phyloP scores from a whole-genome alignment of 2,329 filamentous ascomycete genomes.

The Paraphoma sp. region DNA sequence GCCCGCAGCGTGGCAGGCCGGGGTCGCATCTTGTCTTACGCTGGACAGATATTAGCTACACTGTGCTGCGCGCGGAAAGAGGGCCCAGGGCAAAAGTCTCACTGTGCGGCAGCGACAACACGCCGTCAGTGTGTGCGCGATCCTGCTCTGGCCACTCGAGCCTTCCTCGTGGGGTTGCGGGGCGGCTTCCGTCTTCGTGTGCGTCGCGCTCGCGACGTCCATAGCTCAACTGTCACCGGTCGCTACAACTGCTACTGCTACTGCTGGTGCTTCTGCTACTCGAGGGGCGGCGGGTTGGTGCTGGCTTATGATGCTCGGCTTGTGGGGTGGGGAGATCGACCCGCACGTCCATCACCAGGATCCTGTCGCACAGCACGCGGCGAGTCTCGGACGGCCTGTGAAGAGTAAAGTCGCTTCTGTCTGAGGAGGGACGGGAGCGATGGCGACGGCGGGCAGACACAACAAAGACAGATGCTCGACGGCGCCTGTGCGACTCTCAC shows the following conservation, averaged over 20 bases:
- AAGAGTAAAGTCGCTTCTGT: neutral
- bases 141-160: slow-evolving; percentile 54
- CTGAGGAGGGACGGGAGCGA: neutral
- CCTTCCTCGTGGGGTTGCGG: slow-evolving; percentile 27
- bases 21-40: slow-evolving; percentile 97
- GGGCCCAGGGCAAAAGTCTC: slow-evolving; percentile 31
- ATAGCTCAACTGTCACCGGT: slow-evolving; percentile 21
- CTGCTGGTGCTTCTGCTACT: neutral
- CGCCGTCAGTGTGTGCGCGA: slow-evolving; percentile 80
- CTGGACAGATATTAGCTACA: slow-evolving; percentile 53
- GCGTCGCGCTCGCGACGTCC: slow-evolving; percentile 29
- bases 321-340: slow-evolving; percentile 22
- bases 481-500: neutral
- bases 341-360: slow-evolving; percentile 29
- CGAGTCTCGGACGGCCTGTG: slow-evolving; percentile 17
- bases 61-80: neutral
- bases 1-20: slow-evolving; percentile 85
- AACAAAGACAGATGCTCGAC: neutral
- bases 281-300: slow-evolving; percentile 4
- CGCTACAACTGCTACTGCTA: neutral
- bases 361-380: slow-evolving; percentile 16
- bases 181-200: slow-evolving; percentile 26
- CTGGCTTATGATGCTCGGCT: slow-evolving; percentile 16
- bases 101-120: slow-evolving; percentile 83
- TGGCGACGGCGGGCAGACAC: neutral